These are phyloP conservation scores for Phaffia australis DNA, from an alignment of 768 basidiomycete genomes.

Conservation along the genomic window DNA sequence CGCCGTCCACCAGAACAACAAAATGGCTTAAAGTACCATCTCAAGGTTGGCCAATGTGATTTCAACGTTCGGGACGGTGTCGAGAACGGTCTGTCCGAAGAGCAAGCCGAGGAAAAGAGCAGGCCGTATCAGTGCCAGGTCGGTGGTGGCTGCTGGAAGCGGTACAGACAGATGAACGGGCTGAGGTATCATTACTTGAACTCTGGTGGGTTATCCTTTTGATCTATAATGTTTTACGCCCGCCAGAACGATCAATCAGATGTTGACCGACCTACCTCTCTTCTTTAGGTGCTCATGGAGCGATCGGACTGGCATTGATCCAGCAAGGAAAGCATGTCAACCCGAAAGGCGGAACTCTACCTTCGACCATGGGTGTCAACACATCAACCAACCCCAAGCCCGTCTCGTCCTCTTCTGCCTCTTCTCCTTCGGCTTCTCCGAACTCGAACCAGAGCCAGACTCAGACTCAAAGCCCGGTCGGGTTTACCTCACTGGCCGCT, in stretches of 20 bases:
- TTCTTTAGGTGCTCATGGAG: slow-evolving; percentile 85
- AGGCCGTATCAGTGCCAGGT: slow-evolving; percentile 84
- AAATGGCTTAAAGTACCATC: slow-evolving; percentile 87
- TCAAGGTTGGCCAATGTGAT: slow-evolving; percentile 71
- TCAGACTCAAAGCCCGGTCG: too few relatives aligned
- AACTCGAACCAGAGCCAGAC: too few relatives aligned
- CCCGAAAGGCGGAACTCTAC: slow-evolving; percentile 25
- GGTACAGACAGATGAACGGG: slow-evolving; percentile 66
- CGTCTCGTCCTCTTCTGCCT: too few relatives aligned
- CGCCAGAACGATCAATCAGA: not conserved
- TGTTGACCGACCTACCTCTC: not conserved
- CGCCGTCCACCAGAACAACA: slow-evolving; percentile 50
- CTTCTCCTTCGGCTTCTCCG: too few relatives aligned
- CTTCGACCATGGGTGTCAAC: too few relatives aligned
- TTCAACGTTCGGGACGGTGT: slow-evolving; percentile 78
- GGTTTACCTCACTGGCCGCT: too few relatives aligned
- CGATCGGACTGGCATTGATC: slow-evolving; percentile 70
- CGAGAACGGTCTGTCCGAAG: slow-evolving; percentile 45
- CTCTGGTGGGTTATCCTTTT: slow-evolving; percentile 39
- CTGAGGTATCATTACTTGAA: slow-evolving; percentile 20
- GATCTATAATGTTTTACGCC: slow-evolving; percentile 2
- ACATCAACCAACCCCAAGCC: too few relatives aligned
- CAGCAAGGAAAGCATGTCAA: slow-evolving; percentile 46
- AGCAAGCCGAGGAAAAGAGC: slow-evolving; percentile 70
- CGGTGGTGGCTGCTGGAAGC: slow-evolving; percentile 48